phyloP scores from a whole-genome alignment of 1,139 yeast species.

The Scheffersomyces titani region DNA sequence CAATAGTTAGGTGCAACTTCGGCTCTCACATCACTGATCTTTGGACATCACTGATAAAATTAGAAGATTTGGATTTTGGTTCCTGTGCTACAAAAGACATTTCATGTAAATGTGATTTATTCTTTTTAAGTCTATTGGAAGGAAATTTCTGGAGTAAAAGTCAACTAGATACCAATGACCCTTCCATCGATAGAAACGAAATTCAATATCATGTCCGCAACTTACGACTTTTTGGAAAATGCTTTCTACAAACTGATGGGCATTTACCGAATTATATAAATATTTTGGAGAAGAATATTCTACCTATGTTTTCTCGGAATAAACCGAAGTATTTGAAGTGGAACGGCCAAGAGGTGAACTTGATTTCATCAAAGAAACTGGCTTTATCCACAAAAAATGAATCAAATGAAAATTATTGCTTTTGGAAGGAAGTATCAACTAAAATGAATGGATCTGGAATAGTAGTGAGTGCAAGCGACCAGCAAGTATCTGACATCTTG shows the following conservation, averaged over 20 bases:
- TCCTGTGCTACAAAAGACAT: not conserved
- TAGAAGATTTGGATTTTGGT: not conserved
- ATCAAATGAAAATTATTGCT: slow-evolving; percentile 11
- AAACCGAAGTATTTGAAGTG: not conserved
- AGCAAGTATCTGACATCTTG: slow-evolving; percentile 28
- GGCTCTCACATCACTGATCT: not conserved
- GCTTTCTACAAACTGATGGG: not conserved
- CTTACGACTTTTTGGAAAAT: not conserved
- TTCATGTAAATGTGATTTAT: not conserved
- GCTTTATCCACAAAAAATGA: not conserved
- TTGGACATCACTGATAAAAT: not conserved
- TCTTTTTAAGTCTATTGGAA: not conserved
- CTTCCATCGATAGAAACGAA: not conserved
- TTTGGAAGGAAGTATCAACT: slow-evolving; percentile 16
- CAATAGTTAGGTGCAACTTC: not conserved
- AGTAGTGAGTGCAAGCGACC: slow-evolving; percentile 37
- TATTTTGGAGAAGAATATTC: not conserved
- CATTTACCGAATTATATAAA: not conserved
- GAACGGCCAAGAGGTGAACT: not conserved
- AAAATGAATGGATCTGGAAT: slow-evolving; percentile 36
- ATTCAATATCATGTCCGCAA: not conserved
- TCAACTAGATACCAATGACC: not conserved
- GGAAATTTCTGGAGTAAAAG: not conserved
- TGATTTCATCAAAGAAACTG: not conserved
- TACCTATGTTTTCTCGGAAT: not conserved